Conservation (phyloP, 441 rosid species). For the Corymbia citriodora region DNA sequence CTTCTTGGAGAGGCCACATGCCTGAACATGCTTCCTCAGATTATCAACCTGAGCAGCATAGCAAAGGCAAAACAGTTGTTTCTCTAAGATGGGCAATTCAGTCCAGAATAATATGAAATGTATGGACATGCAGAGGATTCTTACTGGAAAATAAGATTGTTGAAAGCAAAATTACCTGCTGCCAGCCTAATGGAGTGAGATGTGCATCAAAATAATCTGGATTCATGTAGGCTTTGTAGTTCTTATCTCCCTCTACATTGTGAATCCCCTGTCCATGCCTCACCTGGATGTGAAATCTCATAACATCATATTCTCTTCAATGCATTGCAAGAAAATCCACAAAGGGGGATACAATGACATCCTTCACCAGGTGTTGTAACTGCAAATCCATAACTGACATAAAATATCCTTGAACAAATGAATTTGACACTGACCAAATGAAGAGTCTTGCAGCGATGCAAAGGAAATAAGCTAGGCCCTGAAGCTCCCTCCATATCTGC, state of each 20-base stretch:
- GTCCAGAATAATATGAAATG: not conserved
- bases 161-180: constrained; percentile 43
- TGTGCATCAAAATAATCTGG: constrained; percentile 88
- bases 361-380: constrained; percentile 36
- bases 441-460: constrained; percentile 92
- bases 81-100: not conserved
- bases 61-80: not conserved
- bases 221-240: constrained; percentile 76
- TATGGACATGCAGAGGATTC: not conserved
- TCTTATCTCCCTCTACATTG: constrained; percentile 96
- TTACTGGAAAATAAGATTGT: not conserved
- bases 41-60: constrained; percentile 56
- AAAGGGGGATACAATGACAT: constrained; percentile 37
- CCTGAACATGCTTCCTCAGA: constrained; percentile 81
- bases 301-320: constrained; percentile 35
- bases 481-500: constrained; percentile 73
- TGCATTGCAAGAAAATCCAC: constrained; percentile 39
- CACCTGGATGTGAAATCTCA: constrained; percentile 66
- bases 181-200: constrained; percentile 89
- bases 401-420: constrained; percentile 12
- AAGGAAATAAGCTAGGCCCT: constrained; percentile 71
- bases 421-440: constrained; percentile 67
- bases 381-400: constrained; percentile 24
- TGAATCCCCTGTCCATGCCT: constrained; percentile 98
- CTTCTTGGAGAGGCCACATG: constrained; percentile 67